Evolutionary conservation across 2,329 filamentous ascomycete species (phyloP).

Genomic region (Pseudocercospora fuligena): DNA sequence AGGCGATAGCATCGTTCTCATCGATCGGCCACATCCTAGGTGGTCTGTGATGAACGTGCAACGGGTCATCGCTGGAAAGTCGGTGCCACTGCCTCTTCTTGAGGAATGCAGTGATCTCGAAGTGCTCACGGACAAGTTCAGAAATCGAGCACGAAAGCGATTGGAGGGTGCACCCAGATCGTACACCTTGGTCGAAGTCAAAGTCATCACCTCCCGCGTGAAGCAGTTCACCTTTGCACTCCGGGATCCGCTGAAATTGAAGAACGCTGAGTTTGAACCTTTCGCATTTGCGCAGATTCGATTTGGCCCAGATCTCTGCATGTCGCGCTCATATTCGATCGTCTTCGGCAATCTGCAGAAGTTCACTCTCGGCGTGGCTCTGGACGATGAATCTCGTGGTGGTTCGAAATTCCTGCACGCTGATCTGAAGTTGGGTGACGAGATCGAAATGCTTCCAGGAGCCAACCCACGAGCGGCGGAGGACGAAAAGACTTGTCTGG

Average conservation of each 20-base stretch:
- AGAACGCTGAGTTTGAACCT: conserved; percentile 41
- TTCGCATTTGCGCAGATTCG: conserved; percentile 64
- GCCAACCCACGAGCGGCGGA: conserved; percentile 26
- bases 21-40: conserved; percentile 60
- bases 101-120: conserved; percentile 50
- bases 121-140: conserved; percentile 23
- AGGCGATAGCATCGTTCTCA: conserved; percentile 62
- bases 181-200: conserved; percentile 11
- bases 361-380: conserved; percentile 64
- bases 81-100: conserved; percentile 56
- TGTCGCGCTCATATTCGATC: conserved; percentile 63
- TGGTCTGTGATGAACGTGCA: conserved; percentile 69
- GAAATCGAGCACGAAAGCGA: conserved; percentile 31
- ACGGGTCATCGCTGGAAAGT: conserved; percentile 51
- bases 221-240: conserved; percentile 20
- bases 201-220: conserved; percentile 14
- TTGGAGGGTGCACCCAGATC: conserved; percentile 43
- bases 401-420: conserved; percentile 65
- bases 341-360: conserved; percentile 55
- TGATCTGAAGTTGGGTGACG: conserved; percentile 52
- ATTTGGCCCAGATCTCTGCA: conserved; percentile 60
- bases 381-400: conserved; percentile 61
- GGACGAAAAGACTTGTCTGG: conserved; percentile 10
- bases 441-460: conserved; percentile 49
- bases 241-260: conserved; percentile 3